Percentiles rank a stretch among this genome's conserved stretches.
Conservation (phyloP, 2,329 filamentous ascomycete species). For the Erysiphe pulchra region DNA sequence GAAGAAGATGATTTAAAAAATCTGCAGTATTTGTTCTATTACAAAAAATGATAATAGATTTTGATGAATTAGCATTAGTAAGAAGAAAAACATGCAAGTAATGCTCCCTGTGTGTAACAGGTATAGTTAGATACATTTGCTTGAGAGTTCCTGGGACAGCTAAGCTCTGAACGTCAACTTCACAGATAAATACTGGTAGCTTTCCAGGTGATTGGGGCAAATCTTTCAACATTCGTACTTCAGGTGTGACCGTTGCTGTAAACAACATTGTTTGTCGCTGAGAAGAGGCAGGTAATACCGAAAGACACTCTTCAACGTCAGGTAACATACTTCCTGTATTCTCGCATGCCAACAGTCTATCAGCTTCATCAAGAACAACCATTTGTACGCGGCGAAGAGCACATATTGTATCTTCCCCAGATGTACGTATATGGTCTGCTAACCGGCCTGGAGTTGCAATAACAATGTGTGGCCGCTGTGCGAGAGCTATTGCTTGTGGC, state of each 20-base stretch:
- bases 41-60: constrained; percentile 76
- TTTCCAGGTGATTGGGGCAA: constrained; percentile 43
- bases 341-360: constrained; percentile 53
- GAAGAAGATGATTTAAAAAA: constrained; percentile 66
- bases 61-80: constrained; percentile 48
- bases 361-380: constrained; percentile 88
- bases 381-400: constrained; percentile 57
- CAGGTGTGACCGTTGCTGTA: constrained; percentile 81
- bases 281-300: constrained; percentile 48
- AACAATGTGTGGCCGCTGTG: constrained; percentile 64
- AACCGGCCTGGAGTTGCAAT: constrained; percentile 85
- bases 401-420: constrained; percentile 70
- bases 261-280: constrained; percentile 86
- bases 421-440: constrained; percentile 79
- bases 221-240: constrained; percentile 67
- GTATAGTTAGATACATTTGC: constrained; percentile 70
- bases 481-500: constrained; percentile 61
- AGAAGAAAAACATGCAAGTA: constrained; percentile 76
- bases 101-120: constrained; percentile 79
- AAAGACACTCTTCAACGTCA: constrained; percentile 73
- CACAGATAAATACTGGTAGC: constrained; percentile 64
- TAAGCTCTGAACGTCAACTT: constrained; percentile 51
- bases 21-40: constrained; percentile 79
- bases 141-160: constrained; percentile 58
- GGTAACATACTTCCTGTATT: constrained; percentile 73